Evolutionary conservation across 306 rosid species (phyloP), one percentile per base, ranked within the genome.

Genomic region (Fragaria vesca): DNA sequence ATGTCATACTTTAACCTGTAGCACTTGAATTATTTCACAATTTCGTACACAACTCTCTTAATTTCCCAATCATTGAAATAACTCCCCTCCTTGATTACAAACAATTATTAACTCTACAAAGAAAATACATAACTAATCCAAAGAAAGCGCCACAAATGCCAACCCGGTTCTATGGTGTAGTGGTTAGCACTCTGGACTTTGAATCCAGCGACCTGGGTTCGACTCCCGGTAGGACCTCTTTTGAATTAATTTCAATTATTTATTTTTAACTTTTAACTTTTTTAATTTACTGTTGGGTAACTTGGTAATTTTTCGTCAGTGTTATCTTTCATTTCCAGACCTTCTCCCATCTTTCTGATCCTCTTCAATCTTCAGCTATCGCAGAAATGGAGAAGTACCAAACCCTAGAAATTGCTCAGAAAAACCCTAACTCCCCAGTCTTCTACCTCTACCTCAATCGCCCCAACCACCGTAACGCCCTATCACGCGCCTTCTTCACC

Each of bases 201-300:
- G 93, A 89, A 87, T 89, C 91, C 91, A 86, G 90, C 91, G 91
- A 87, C 93, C 91, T 89, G 90, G 88, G 91, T 89, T 89, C 91
- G 90, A 88, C 94, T 90, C 93, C 89, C 93, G 95, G 88, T 90
- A 83, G 91, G 92, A 90, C 95, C 95, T 90, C 1, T 2, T n/a
- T 4, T 4, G 30, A 0, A 2, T 1, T 2, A 4, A 52, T 42
- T 18, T 4, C 4, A 28, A 0, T 2, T 32, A 32, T 13, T 34
- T 15, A 1, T 6, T 12, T 18, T 24, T 43, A 9, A 48, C 15
- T 42, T 13, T 54, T 38, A 12, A 0, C 18, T 21, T 8, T 10
- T 17, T 10, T 3, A 4, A 24, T 1, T 28, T 38, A 26, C 43
- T 47, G 68, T 40, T 7, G 8, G 34, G 43, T 74, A 28, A 43